Base-by-base conservation (phyloP, 129 eudicot genomes). In the Artemisia argyi region DNA sequence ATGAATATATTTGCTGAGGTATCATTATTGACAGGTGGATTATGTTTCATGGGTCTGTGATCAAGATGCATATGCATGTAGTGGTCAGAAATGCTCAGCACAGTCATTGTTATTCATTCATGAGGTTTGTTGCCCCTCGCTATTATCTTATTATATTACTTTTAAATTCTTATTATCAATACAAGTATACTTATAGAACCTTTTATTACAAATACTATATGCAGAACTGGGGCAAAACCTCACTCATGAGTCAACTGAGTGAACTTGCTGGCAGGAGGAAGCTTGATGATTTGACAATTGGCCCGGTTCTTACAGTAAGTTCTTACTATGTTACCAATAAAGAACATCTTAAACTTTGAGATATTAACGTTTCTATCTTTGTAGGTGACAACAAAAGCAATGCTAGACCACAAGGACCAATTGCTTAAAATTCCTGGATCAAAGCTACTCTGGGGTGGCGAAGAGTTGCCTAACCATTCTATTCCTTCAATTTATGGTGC, bases 41-140 rank as follows among this genome's bases (percentile, higher is more conserved):
- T 92, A 92, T 68, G 89, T 89, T 50, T 89, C 98, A 73, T 92
- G 98, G 98, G 98, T 92, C 15, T 92, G 98, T 78, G 96, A 92
- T 81, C 98, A 92, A 89, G 98, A 92, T 81, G 98, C 98, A 20
- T 87, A 92, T 73, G 96, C 95, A 20, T 92, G 97, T 76, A 92
- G 97, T 66, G 97, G 97, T 19, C 96, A 92, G 66, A 89, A 92
- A 75, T 92, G 97, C 79, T 92, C 97, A 24, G 97, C 96, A 63
- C 96, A 92, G 60, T 92, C 97, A 13, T 72, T 92, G 51, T 79
- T 92, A 26, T 92, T 92, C 76, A 70, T 92, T 79, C 98, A 92
- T 49, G 96, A 89, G 91, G 98, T 89, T 39, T 66, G 76, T 72
- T 62, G 5, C 76, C 20, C 57, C 54, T 49, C 44, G 4, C 52